Evolutionary conservation across 2,329 filamentous ascomycete genomes (phyloP), one percentile per base, ranked within the genome.

Genomic region (Fusarium oxysporum): DNA sequence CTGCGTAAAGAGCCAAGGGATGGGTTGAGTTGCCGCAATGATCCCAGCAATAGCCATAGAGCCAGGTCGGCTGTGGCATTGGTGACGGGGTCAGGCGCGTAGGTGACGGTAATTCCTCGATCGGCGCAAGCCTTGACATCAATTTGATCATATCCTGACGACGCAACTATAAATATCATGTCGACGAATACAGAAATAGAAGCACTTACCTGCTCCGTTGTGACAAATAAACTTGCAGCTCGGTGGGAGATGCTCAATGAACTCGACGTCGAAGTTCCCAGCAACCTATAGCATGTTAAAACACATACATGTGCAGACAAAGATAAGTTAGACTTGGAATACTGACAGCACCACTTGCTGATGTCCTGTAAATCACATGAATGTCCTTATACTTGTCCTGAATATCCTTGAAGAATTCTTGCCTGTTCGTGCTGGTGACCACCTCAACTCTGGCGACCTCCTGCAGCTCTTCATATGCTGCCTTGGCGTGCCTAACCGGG

Each of bases 61-160:
- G 89, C 91, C 11, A 88, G 86, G 78, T 94, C 92, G 37, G 92
- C 92, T 0, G 92, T 94, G 9, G 92, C 88, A 78, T 92, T 89
- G 77, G 93, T 89, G 21, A 92, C 90, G 1, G 90, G 89, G 0
- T 86, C 89, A 23, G 92, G 92, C 3, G 90, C 88, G 77, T 93
- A 93, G 55, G 91, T 92, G 30, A 94, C 89, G 13, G 84, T 84
- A 57, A 94, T 86, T 21, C 70, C 66, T 8, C 64, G 67, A 13
- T 65, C 32, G 3, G 87, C 89, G 81, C 91, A 93, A 33, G 90
- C 89, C 58, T 87, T 79, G 8, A 92, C 84, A 75, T 93, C 90
- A 65, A 93, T 85, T 79, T 93, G 90, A 77, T 94, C 92, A 80
- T 94, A 94, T 23, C 92, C 92, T 9, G 78, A 7, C 12, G 10